phyloP scores from a whole-genome alignment of 2,329 filamentous ascomycete genomes.

The Thielaviopsis musarum region DNA sequence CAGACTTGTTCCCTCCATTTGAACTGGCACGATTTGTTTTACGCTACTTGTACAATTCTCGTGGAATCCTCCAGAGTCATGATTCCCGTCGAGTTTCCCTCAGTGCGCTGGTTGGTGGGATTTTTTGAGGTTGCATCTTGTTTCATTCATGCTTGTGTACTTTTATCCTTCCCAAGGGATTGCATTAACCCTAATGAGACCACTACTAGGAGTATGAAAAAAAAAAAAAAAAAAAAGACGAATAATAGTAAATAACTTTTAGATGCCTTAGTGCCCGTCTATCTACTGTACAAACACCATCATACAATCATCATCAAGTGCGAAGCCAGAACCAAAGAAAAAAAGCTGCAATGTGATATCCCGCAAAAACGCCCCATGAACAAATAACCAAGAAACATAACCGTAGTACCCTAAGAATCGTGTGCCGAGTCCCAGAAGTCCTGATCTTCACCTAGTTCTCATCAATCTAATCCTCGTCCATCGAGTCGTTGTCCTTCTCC shows the following conservation, averaged over 20 bases:
- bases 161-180: neutral
- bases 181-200: neutral
- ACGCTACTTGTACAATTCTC: too few species aligned
- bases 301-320: slow-evolving; percentile 6
- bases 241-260: neutral
- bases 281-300: slow-evolving; percentile 3
- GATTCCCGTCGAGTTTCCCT: neutral
- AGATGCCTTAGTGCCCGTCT: neutral
- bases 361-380: slow-evolving; percentile 3
- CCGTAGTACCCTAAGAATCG: neutral
- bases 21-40: too few species aligned
- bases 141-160: neutral
- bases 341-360: slow-evolving; percentile 1
- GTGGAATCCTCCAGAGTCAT: too few species aligned
- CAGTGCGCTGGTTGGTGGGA: neutral
- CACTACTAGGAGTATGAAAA: too few species aligned
- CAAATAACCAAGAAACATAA: slow-evolving; percentile 1
- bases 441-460: neutral
- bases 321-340: slow-evolving; percentile 2
- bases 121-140: neutral
- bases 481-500: slow-evolving; percentile 30
- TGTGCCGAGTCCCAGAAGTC: too few species aligned
- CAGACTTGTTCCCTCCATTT: too few species aligned
- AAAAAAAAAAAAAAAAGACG: neutral
- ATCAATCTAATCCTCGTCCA: slow-evolving; percentile 35